Base-by-base conservation (phyloP, 257 asterid genomes). In the Solanum chmielewskii region DNA sequence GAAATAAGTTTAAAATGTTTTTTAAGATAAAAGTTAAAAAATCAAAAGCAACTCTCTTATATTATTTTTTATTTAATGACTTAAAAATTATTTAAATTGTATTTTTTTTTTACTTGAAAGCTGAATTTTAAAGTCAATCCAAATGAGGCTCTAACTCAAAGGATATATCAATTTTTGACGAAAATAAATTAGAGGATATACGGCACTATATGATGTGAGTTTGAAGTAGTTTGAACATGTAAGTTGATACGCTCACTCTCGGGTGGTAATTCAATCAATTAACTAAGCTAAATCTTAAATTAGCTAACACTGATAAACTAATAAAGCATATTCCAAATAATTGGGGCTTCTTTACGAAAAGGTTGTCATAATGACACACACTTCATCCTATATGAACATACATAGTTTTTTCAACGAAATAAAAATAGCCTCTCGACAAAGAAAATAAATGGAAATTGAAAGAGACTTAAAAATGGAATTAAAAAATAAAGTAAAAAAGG, bases 41-140 rank as follows among this genome's bases (percentile, higher is more conserved):
- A 49, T 16, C 0, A 49, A 49, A 14, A 49, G 0, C 16, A 5
- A 20, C 0, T 49, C 0, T 49, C 21, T 49, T 49, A 3, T 21
- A 3, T 21, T 49, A 49, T 21, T 49, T 49, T 49, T 15, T 14
- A 2, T 49, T 16, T 49, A 15, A 16, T 16, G 6, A 49, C 59
- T 14, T 47, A 47, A 14, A 47, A 47, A 0, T 47, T 7, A 14
- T 14, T 47, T 49, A 5, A 49, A 8, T 6, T 49, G 6, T 0
- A 49, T 5, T 15, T 15, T 15, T 44, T 2, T 49, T 47, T 49
- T 15, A 15, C 1, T 49, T 49, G 2, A 2, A 49, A 15, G 9
- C 23, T 49, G 16, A 2, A 15, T 49, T 49, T 49, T 15, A 49
- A 49, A 49, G 60, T 49, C 60, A 49, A 49, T 49, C 9, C 0